Evolutionary conservation across 805 yeast genomes (phyloP), one percentile per base, ranked within the genome.

Genomic region (Yarrowia osloensis): DNA sequence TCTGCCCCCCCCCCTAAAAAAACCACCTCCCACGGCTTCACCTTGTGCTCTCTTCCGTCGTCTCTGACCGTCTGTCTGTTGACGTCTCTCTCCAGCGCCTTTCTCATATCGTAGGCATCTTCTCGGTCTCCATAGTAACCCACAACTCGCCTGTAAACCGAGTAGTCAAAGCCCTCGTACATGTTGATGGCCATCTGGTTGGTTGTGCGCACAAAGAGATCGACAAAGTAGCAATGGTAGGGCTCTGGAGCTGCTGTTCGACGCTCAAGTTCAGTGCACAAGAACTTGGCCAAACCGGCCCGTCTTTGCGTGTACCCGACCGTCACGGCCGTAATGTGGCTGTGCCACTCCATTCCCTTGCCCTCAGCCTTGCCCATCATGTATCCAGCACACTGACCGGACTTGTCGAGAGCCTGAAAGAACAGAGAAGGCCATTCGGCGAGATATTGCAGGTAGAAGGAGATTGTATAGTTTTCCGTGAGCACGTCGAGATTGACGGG

Each of bases 321-420:
- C 0, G 98, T 92, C 3, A 95, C 97, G 0, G 99, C 98, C 0
- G 98, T 91, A 61, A 95, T 92, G 76, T 95, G 99, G 0, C 97
- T 86, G 74, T 95, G 99, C 97, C 98, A 94, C 68, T 92, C 95
- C 55, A 82, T 85, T 5, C 83, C 85, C 40, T 81, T 81, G 0
- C 99, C 99, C 76, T 95, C 99, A 0, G 96, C 88, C 76, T 95
- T 95, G n/a, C 96, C 98, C 86, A 95, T 86, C 96, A 95, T 76
- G 69, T 77, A 76, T 7, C 82, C 81, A 0, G 80, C 77, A 15
- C 79, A 73, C 70, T 84, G 87, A 9, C 74, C 74, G 40, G 70
- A 67, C 3, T 74, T 68, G 42, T 71, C 73, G 1, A 78, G 79
- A 12, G 93, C 85, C 74, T 91, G 89, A 84, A 92, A 94, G 77